Base-by-base conservation (phyloP, 106 monocot species). In the Acorus calamus region DNA sequence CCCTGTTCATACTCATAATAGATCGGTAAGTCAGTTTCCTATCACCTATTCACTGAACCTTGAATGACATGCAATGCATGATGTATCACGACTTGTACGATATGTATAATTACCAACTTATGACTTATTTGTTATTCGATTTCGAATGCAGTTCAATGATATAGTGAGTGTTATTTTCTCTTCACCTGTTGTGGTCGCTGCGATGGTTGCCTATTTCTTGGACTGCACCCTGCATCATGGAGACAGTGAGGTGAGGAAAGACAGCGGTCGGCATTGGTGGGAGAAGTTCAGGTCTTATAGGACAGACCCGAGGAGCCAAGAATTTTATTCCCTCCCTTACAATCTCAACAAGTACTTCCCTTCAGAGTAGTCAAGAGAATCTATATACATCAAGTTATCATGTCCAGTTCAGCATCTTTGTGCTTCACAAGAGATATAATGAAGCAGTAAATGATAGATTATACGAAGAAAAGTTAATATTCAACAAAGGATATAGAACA, bases 241-340 rank as follows among this genome's bases (percentile, higher is more conserved):
- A 12, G 75, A 94, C 10, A 50, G 52, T 9, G 63, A 50, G 0
- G 61, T 66, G 2, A 60, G 79, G 47, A 86, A 71, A 52, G 94
- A 94, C 45, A 77, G 89, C 47, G 94, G 94, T 3, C 80, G 79
- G 79, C 86, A 89, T 53, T 94, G 89, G 89, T 94, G 89, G 83
- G 76, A 80, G 11, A 86, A 86, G 43, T 94, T 84, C 77, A 84
- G 84, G 55, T 69, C 66, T 28, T 89, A 73, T 62, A 77, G 6
- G 54, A 73, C 73, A 1, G 94, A 94, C 11, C 1, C 76, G 0
- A 77, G 94, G 53, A 84, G 78, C 13, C 89, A 89, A 65, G 94
- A 94, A 59, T 94, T 94, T 52, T 94, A 94, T 63, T 57, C 73
- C 2, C 84, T 94, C 8, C 94, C 94, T 63, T 94, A 79, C 77